A percentile compares a stretch with the other conserved stretches of the same genome.
phyloP scores from a whole-genome alignment of 495 filamentous ascomycete species.

The Annulohypoxylon maeteangense region DNA sequence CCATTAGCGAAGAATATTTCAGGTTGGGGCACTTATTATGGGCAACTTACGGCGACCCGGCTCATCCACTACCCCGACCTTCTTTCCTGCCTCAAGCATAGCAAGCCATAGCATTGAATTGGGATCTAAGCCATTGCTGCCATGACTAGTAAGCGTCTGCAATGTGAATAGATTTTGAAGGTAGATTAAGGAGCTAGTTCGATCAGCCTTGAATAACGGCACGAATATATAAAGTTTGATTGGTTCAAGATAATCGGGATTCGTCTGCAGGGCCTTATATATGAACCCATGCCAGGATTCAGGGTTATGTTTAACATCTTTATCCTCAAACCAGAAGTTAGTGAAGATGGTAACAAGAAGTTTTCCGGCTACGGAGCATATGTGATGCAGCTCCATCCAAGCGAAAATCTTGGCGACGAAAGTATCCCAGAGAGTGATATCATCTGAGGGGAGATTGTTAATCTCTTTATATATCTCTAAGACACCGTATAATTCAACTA shows the following conservation, averaged over 20 bases:
- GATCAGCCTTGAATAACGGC: slow-evolving; percentile 71
- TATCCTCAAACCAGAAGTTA: slow-evolving; percentile 45
- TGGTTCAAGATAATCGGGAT: slow-evolving; percentile 68
- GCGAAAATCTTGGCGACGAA: slow-evolving; percentile 63
- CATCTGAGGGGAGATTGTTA: slow-evolving; percentile 38
- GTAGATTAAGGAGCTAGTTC: slow-evolving; percentile 64
- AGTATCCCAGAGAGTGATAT: slow-evolving; percentile 50
- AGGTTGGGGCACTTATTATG: not conserved
- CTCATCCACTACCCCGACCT: slow-evolving; percentile 78
- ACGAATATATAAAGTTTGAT: slow-evolving; percentile 80
- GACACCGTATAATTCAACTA: slow-evolving; percentile 56
- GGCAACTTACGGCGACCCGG: slow-evolving; percentile 64
- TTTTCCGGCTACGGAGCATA: slow-evolving; percentile 72
- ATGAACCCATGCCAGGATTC: slow-evolving; percentile 63
- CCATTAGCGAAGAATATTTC: slow-evolving; percentile 19
- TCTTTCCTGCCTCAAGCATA: slow-evolving; percentile 81
- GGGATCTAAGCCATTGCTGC: slow-evolving; percentile 55
- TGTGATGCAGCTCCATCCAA: slow-evolving; percentile 71
- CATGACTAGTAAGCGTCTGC: slow-evolving; percentile 54
- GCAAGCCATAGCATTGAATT: slow-evolving; percentile 72
- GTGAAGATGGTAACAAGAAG: slow-evolving; percentile 69
- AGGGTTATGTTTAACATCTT: slow-evolving; percentile 47
- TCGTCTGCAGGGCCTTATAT: slow-evolving; percentile 55
- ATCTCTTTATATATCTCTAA: slow-evolving; percentile 49
- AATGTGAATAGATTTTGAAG: slow-evolving; percentile 57